Conservation (phyloP, 1,284 basidiomycete genomes). For the Melampsora americana region DNA sequence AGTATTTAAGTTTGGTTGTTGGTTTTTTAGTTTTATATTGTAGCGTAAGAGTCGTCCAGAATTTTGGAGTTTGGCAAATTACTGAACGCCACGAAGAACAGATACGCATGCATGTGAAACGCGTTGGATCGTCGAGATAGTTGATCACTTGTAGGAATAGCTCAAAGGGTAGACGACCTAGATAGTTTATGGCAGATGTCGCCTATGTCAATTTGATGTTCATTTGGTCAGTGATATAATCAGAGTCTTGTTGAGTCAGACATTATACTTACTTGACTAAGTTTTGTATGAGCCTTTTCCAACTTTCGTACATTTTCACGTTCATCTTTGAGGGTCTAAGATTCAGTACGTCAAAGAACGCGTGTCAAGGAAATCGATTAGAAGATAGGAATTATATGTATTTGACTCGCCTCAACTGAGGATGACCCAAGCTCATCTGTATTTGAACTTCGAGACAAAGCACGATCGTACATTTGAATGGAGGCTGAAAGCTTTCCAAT, state of each 20-base stretch:
- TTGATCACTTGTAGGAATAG: constrained; percentile 23
- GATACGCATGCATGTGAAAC: constrained; percentile 27
- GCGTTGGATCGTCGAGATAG: constrained; percentile 20
- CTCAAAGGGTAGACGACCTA: constrained; percentile 13
- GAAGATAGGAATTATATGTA: no score
- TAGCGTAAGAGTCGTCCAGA: constrained; percentile 23
- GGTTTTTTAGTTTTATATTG: neutral
- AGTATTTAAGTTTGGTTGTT: constrained; percentile 23
- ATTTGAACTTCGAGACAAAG: neutral
- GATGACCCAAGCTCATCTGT: no score
- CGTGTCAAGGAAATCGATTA: no score
- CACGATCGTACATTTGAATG: constrained; percentile 28
- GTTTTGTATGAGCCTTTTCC: neutral
- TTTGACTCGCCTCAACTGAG: constrained; percentile 14
- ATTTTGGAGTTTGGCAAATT: constrained; percentile 6
- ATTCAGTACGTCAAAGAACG: neutral
- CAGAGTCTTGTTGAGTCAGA: no score
- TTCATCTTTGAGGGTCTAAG: constrained; percentile 23
- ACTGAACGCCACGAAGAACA: constrained; percentile 29
- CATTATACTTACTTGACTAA: no score
- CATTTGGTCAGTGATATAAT: no score
- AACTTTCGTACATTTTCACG: constrained; percentile 17
- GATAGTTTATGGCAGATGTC: neutral
- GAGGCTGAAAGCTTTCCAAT: constrained; percentile 26
- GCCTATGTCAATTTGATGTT: neutral